Percentiles rank a stretch among this genome's conserved stretches.
phyloP scores from a whole-genome alignment of 2,329 filamentous ascomycete species.

The Talaromyces amestolkiae region DNA sequence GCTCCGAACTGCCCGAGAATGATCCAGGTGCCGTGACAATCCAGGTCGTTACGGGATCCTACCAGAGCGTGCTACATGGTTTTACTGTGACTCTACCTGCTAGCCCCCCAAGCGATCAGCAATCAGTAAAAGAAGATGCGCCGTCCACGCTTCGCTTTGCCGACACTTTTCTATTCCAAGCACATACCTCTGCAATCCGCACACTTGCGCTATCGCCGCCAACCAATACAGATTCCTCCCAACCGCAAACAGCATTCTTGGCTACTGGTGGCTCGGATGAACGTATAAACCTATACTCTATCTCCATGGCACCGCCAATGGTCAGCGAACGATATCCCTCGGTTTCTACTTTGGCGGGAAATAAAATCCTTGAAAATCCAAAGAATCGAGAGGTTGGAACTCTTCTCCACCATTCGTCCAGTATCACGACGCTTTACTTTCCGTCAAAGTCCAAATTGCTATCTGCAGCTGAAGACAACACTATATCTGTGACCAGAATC shows the following conservation, averaged over 20 bases:
- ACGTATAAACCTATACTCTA: conserved; percentile 87
- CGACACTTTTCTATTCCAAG: conserved; percentile 94
- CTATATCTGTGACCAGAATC: conserved; percentile 80
- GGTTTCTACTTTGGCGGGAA: conserved; percentile 66
- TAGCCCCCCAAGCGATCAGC: conserved; percentile 1
- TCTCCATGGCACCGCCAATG: conserved; percentile 68
- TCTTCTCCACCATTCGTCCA: conserved; percentile 80
- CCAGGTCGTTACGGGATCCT: conserved; percentile 89
- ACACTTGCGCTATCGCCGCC: conserved; percentile 82
- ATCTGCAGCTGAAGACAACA: conserved; percentile 85
- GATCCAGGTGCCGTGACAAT: conserved; percentile 55
- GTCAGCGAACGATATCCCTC: conserved; percentile 55
- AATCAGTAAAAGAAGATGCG: conserved; percentile 19
- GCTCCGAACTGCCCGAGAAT: conserved; percentile 26
- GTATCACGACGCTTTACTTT: conserved; percentile 75
- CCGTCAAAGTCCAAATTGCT: conserved; percentile 84
- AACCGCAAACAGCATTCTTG: conserved; percentile 79
- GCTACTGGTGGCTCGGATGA: conserved; percentile 92
- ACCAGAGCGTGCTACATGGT: conserved; percentile 89
- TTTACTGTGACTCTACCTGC: conserved; percentile 68
- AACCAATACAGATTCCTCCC: conserved; percentile 53
- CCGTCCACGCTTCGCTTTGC: conserved; percentile 63
- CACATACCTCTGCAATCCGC: conserved; percentile 84
- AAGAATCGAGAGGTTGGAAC: conserved; percentile 86
- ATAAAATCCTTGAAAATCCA: conserved; percentile 76